Evolutionary conservation across 2,329 filamentous ascomycete genomes (phyloP).

Genomic region (Sporothrix curviconia): DNA sequence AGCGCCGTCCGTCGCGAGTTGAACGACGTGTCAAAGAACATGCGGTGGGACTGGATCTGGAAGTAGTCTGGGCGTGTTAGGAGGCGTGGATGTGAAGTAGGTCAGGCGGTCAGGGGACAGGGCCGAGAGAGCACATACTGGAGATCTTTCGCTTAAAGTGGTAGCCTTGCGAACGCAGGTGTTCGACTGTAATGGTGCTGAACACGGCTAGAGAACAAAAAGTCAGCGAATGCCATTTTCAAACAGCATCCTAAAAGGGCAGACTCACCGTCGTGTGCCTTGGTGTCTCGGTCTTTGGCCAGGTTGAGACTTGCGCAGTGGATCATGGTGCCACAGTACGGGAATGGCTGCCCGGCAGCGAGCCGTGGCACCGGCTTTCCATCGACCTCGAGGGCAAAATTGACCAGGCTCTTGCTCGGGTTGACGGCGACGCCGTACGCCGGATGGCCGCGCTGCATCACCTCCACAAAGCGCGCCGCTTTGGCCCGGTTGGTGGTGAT

Average conservation of each 20-base stretch:
- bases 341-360: conserved; percentile 49
- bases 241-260: conserved; percentile 36
- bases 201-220: conserved; percentile 48
- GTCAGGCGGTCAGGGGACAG: not conserved
- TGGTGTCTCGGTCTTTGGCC: conserved; percentile 56
- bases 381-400: conserved; percentile 63
- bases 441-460: conserved; percentile 73
- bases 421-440: conserved; percentile 78
- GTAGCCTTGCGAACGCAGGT: conserved; percentile 62
- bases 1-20: conserved; percentile 66
- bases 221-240: too few relatives aligned
- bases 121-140: conserved; percentile 38
- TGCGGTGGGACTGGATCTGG: conserved; percentile 76
- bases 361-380: conserved; percentile 46
- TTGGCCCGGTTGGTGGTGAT: conserved; percentile 65
- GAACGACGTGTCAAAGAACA: conserved; percentile 75
- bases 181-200: conserved; percentile 74
- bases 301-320: conserved; percentile 70
- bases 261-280: conserved; percentile 40
- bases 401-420: conserved; percentile 71
- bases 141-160: conserved; percentile 76
- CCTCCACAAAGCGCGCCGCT: conserved; percentile 64
- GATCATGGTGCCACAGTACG: conserved; percentile 81
- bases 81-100: not conserved
- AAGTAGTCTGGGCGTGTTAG: conserved; percentile 46